Evolutionary conservation across 352 stramenopile genomes (phyloP).

Genomic region (Pythium guiyangense): DNA sequence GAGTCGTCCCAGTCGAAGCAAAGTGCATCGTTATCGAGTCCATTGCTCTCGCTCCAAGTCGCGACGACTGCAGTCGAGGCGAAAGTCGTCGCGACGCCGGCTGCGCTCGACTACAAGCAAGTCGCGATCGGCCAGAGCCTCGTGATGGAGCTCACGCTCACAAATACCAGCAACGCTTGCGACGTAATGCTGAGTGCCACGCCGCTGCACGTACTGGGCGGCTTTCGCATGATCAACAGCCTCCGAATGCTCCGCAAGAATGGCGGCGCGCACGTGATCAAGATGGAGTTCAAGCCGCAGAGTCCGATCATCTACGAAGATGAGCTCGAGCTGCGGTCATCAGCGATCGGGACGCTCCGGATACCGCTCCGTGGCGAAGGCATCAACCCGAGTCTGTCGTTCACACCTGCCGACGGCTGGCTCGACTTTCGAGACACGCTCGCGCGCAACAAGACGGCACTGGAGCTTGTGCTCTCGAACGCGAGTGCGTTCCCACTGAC

Average conservation of each 20-base stretch:
- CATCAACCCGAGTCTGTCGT: conserved; percentile 69
- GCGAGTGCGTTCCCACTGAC: conserved; percentile 59
- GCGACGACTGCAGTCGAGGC: conserved; percentile 57
- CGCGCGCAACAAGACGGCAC: conserved; percentile 35
- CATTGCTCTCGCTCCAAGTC: conserved; percentile 60
- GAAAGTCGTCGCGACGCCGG: conserved; percentile 35
- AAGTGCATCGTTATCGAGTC: not conserved
- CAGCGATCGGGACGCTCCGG: conserved; percentile 23
- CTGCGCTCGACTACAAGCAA: conserved; percentile 75
- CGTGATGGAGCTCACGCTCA: conserved; percentile 51
- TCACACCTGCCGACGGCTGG: conserved; percentile 53
- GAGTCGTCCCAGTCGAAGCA: conserved; percentile 9
- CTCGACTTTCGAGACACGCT: conserved; percentile 70
- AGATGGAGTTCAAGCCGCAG: conserved; percentile 67
- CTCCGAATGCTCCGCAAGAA: conserved; percentile 32
- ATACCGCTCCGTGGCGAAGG: conserved; percentile 57
- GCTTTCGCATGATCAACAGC: conserved; percentile 78
- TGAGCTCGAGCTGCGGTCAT: conserved; percentile 50
- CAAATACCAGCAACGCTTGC: conserved; percentile 28
- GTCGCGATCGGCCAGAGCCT: conserved; percentile 79
- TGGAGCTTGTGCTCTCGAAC: conserved; percentile 58
- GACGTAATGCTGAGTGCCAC: conserved; percentile 41
- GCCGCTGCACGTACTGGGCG: conserved; percentile 74
- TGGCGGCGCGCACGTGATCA: conserved; percentile 22
- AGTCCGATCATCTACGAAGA: conserved; percentile 61